Evolutionary conservation across 305 asterid genomes (phyloP).

Genomic region (Ajuga reptans): DNA sequence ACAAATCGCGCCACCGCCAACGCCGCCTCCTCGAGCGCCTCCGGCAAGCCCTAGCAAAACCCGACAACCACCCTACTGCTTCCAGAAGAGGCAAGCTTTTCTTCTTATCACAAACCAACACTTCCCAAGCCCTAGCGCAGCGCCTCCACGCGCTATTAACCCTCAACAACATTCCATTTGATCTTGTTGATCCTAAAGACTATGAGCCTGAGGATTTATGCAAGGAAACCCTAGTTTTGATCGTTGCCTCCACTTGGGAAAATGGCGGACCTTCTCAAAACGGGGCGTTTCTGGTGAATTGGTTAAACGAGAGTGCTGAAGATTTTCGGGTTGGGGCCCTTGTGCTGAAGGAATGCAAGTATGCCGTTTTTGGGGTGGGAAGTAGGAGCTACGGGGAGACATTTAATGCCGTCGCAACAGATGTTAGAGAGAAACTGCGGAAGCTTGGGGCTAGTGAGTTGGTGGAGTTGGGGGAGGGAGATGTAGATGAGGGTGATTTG

Average conservation of each 20-base stretch:
- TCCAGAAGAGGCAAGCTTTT: constrained; percentile 59
- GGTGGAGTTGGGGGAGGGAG: constrained; percentile 61
- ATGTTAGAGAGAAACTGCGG: constrained; percentile 42
- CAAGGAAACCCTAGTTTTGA: constrained; percentile 46
- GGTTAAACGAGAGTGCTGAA: constrained; percentile 79
- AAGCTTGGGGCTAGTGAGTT: constrained; percentile 71
- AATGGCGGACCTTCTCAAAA: constrained; percentile 55
- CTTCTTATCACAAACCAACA: constrained; percentile 60
- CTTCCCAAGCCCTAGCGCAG: constrained; percentile 72
- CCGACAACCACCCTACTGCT: constrained; percentile 8
- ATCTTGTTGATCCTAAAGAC: constrained; percentile 63
- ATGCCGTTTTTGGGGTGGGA: constrained; percentile 81
- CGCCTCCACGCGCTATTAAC: constrained; percentile 52
- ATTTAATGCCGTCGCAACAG: constrained; percentile 61
- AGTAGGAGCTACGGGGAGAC: constrained; percentile 61
- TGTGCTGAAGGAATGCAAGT: constrained; percentile 50
- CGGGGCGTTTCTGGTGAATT: constrained; percentile 67
- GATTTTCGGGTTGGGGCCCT: constrained; percentile 84
- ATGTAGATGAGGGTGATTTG: constrained; percentile 61
- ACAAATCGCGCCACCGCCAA: constrained; percentile 69
- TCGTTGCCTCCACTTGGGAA: constrained; percentile 87
- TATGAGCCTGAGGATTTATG: constrained; percentile 80
- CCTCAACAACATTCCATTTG: constrained; percentile 47
- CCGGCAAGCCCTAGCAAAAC: constrained; percentile 15
- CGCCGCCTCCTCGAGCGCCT: constrained; percentile 38